Base-by-base conservation (phyloP, 2,329 filamentous ascomycete genomes). In the Fusarium sp. region DNA sequence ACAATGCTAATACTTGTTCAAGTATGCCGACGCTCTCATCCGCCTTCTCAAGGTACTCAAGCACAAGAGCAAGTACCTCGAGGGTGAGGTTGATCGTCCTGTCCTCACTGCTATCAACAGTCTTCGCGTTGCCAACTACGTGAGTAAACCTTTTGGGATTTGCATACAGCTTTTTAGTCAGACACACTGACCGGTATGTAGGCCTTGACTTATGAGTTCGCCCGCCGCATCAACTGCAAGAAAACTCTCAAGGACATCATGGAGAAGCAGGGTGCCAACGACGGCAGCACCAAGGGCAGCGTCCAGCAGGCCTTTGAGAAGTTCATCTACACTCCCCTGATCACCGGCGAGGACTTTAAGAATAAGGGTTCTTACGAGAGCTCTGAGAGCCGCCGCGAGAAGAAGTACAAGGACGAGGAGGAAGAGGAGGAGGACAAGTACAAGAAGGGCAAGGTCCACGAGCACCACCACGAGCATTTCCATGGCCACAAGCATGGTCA, bases 1-100 rank as follows among this genome's bases (percentile, higher is more conserved):
- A 36, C 14, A 9, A 15, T n/a, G 15, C 54, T 48, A 24, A 62
- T 11, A 28, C 7, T 3, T n/a, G 15, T 8, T 10, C 21, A 20
- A 76, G 74, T 76, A 76, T 51, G 74, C 74, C 11, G 68, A 75
- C 15, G 50, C 73, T 26, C n/a, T 76, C 24, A 74, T 75, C 49
- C 67, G 62, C 14, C 56, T 75, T 8, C 68, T 76, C 12, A 60
- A 57, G 39, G 50, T 72, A 11, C 56, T 75, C 57, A 62, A 70
- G 49, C 54, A 74, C 19, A 68, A 74, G 61, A 67, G 62, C 48
- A 59, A 66, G 50, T 55, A 68, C 32, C 69, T 76, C 7, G 71
- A 74, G 38, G 73, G 71, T 20, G 72, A 75, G 50, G 53, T 71
- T 12, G 74, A 74, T 50, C 69, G 70, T 28, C 72, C 68, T 34